These are phyloP conservation scores for Phialophora expanda DNA, from an alignment of 2,329 filamentous ascomycete genomes.

Conservation along the genomic window DNA sequence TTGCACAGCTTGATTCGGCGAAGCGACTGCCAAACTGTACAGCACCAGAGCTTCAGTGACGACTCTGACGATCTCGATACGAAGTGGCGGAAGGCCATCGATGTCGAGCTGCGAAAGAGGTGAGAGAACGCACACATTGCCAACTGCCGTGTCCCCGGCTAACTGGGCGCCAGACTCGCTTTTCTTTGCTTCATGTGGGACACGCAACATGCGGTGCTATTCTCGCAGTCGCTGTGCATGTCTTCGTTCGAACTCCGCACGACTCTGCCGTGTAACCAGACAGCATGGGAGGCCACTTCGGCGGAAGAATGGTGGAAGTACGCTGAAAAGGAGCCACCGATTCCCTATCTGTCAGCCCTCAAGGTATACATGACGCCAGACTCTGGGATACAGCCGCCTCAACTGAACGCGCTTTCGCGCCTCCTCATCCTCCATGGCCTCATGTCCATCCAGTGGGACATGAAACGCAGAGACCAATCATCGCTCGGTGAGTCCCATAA, in stretches of 20 bases:
- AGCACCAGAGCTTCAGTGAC: slow-evolving; percentile 40
- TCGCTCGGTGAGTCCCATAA: neutral
- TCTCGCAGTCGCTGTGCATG: slow-evolving; percentile 71
- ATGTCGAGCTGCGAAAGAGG: slow-evolving; percentile 64
- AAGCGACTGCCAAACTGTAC: slow-evolving; percentile 57
- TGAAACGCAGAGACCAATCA: slow-evolving; percentile 65
- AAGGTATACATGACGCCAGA: slow-evolving; percentile 62
- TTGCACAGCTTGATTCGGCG: slow-evolving; percentile 52
- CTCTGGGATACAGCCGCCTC: slow-evolving; percentile 44
- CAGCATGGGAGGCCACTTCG: slow-evolving; percentile 63
- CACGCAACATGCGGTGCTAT: slow-evolving; percentile 67
- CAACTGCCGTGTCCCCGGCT: neutral
- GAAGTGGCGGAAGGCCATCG: slow-evolving; percentile 61
- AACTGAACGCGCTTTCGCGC: slow-evolving; percentile 59
- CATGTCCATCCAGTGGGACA: slow-evolving; percentile 68
- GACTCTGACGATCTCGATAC: slow-evolving; percentile 46
- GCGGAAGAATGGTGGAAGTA: slow-evolving; percentile 58
- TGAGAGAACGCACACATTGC: neutral
- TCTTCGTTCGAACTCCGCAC: slow-evolving; percentile 65
- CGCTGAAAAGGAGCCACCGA: slow-evolving; percentile 46
- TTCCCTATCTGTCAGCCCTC: slow-evolving; percentile 49
- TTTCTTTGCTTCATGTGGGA: slow-evolving; percentile 71
- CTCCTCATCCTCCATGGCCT: slow-evolving; percentile 64
- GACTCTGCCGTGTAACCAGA: slow-evolving; percentile 60
- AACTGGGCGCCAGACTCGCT: slow-evolving; percentile 48